Conservation (phyloP, 306 rosid genomes). For the Hippophae gyantsensis region DNA sequence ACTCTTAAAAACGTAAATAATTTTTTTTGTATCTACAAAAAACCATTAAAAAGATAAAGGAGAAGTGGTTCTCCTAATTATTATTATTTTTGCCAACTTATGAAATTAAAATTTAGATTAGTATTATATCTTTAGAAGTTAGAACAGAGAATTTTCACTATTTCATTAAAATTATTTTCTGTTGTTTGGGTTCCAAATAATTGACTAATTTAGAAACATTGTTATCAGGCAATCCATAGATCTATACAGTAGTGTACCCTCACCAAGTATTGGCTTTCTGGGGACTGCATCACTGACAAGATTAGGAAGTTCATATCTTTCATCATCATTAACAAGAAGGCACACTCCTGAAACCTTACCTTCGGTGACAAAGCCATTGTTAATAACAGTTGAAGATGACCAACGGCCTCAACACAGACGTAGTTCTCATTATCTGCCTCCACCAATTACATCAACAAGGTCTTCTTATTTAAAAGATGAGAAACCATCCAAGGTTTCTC, state of each 20-base stretch:
- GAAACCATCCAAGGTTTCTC: constrained; percentile 44
- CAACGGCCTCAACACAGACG: constrained; percentile 34
- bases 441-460: constrained; percentile 50
- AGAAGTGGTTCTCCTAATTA: too few relatives aligned
- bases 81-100: too few relatives aligned
- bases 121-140: too few relatives aligned
- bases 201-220: too few relatives aligned
- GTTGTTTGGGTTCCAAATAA: too few relatives aligned
- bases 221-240: constrained; percentile 83
- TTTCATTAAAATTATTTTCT: too few relatives aligned
- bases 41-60: too few relatives aligned
- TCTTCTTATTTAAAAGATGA: constrained; percentile 37
- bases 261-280: constrained; percentile 78
- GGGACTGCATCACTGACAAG: constrained; percentile 72
- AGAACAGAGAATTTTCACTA: too few relatives aligned
- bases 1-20: too few relatives aligned
- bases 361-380: constrained; percentile 48
- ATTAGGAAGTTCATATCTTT: constrained; percentile 82
- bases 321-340: constrained; percentile 84
- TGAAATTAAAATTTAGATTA: too few relatives aligned
- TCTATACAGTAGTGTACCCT: constrained; percentile 80
- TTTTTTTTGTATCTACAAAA: too few relatives aligned
- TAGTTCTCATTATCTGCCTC: constrained; percentile 55
- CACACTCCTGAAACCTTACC: constrained; percentile 78
- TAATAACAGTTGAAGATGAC: constrained; percentile 38